Evolutionary conservation across 2,329 filamentous ascomycete genomes (phyloP).

Genomic region (Monilinia vaccinii-corymbosi): DNA sequence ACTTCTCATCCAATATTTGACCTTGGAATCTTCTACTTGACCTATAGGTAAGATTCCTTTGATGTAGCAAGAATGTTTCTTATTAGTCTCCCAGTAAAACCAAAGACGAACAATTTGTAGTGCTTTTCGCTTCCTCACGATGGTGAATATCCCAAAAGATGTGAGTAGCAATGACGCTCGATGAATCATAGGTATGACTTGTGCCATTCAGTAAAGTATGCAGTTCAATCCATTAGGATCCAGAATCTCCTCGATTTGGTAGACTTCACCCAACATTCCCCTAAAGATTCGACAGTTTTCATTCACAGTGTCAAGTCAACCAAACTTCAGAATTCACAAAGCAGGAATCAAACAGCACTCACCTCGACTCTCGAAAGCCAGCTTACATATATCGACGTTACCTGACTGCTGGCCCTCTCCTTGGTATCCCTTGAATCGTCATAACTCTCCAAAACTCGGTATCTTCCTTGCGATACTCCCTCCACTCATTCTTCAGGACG

Average conservation of each 20-base stretch:
- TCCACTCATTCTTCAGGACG: not conserved
- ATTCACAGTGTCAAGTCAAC: not conserved
- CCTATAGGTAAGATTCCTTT: no score
- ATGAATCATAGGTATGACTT: not conserved
- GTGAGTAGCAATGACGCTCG: not conserved
- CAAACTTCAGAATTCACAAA: not conserved
- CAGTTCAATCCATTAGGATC: not conserved
- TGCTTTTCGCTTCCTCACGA: not conserved
- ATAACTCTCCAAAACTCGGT: not conserved
- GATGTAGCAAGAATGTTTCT: no score
- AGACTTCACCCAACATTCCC: not conserved
- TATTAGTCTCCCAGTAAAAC: no score
- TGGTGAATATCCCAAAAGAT: not conserved
- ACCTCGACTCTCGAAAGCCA: not conserved
- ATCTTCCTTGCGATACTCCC: no score
- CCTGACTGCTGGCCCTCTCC: not conserved
- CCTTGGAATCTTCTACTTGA: not conserved
- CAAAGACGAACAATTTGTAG: not conserved
- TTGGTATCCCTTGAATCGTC: not conserved
- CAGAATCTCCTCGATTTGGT: not conserved
- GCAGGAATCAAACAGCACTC: not conserved
- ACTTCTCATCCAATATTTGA: not conserved
- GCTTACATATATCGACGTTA: not conserved
- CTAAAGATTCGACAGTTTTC: not conserved
- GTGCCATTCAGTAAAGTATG: no score